Conservation (phyloP, 1,139 yeast species). For the Hansenula lynferdii region DNA sequence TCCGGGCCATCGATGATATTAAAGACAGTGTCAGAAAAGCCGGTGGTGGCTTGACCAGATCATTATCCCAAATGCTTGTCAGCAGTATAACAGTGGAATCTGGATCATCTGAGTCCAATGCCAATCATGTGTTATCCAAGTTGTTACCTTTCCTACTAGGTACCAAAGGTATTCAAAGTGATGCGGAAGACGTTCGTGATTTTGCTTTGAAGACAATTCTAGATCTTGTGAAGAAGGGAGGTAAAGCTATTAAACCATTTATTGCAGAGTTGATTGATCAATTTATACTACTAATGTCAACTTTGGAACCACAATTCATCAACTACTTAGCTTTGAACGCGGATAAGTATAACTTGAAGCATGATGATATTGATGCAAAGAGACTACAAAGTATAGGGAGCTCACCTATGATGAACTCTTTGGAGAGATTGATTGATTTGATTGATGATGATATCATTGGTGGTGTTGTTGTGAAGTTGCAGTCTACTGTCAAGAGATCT, state of each 20-base stretch:
- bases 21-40: conserved; percentile 89
- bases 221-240: conserved; percentile 61
- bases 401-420: conserved; percentile 88
- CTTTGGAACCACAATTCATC: conserved; percentile 86
- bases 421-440: conserved; percentile 62
- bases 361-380: conserved; percentile 70
- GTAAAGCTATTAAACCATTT: conserved; percentile 58
- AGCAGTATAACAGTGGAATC: conserved; percentile 43
- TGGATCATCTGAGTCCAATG: conserved; percentile 37
- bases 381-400: conserved; percentile 69
- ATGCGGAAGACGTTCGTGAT: conserved; percentile 77
- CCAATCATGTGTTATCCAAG: conserved; percentile 48
- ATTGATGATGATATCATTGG: conserved; percentile 46
- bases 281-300: conserved; percentile 69
- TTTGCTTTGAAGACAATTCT: conserved; percentile 75
- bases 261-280: conserved; percentile 68
- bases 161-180: conserved; percentile 71
- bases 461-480: conserved; percentile 45
- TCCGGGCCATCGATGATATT: conserved; percentile 89
- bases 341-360: conserved; percentile 72
- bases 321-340: conserved; percentile 88
- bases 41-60: conserved; percentile 64
- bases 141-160: conserved; percentile 82
- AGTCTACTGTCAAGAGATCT: conserved; percentile 48
- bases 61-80: conserved; percentile 62